Evolutionary conservation across 805 yeast species (phyloP).

Genomic region (Zygoascus bituminiphila): DNA sequence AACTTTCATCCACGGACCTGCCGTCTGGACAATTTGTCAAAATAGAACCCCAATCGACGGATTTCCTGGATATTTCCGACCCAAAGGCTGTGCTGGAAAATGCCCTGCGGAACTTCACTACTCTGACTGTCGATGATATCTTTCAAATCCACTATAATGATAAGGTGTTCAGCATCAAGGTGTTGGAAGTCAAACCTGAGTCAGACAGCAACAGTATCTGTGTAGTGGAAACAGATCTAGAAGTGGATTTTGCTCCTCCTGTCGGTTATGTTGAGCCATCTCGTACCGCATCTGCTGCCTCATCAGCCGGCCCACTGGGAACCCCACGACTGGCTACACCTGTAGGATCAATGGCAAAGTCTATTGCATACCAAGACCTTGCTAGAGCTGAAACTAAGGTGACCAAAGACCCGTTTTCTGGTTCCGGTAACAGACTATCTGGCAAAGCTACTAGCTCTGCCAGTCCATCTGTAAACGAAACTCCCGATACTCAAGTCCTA

Average conservation of each 20-base stretch:
- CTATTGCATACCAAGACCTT: conserved; percentile 56
- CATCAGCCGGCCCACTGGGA: conserved; percentile 11
- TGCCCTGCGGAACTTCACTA: conserved; percentile 81
- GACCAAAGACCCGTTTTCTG: conserved; percentile 34
- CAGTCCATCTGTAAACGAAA: background rate
- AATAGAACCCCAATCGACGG: conserved; percentile 91
- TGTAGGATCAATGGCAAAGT: conserved; percentile 51
- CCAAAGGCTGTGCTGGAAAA: conserved; percentile 96
- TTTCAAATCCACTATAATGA: conserved; percentile 82
- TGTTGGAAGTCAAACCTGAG: conserved; percentile 81
- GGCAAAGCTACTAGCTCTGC: conserved; percentile 25
- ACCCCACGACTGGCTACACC: conserved; percentile 14
- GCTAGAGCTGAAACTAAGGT: conserved; percentile 35
- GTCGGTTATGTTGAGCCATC: conserved; percentile 95
- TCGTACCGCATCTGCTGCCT: conserved; percentile 17
- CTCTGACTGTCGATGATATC: conserved; percentile 75
- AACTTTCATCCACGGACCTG: conserved; percentile 61
- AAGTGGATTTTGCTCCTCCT: conserved; percentile 97
- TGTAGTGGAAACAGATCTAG: conserved; percentile 93
- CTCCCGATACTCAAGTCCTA: background rate
- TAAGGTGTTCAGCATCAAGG: conserved; percentile 66
- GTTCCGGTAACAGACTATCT: conserved; percentile 64
- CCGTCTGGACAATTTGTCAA: conserved; percentile 85
- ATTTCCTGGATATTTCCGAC: conserved; percentile 85
- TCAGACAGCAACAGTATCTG: conserved; percentile 61